These are phyloP conservation scores for Curvularia eragrostidis DNA, from an alignment of 2,329 filamentous ascomycete genomes.

Conservation along the genomic window DNA sequence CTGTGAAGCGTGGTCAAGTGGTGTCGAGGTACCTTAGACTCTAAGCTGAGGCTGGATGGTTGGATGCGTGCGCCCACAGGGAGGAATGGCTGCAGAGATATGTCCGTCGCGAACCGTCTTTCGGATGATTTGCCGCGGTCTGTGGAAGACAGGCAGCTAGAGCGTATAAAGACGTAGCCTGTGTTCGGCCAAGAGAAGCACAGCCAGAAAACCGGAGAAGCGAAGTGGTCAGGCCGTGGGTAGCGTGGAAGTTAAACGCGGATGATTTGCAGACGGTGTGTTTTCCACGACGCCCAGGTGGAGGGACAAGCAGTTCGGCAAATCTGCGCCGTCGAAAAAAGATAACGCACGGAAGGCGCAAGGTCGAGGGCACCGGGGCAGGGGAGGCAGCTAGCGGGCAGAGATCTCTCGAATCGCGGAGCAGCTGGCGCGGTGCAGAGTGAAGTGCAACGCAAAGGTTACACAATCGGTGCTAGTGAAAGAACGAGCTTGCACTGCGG, in stretches of 20 bases:
- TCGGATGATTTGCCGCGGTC: slow-evolving; percentile 49
- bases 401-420: slow-evolving; percentile 46
- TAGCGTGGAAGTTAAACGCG: slow-evolving; percentile 57
- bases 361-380: slow-evolving; percentile 41
- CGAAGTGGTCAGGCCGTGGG: slow-evolving; percentile 45
- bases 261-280: slow-evolving; percentile 58
- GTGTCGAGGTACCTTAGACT: slow-evolving; percentile 42
- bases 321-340: slow-evolving; percentile 48
- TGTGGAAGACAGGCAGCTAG: slow-evolving; percentile 36
- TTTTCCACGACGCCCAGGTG: slow-evolving; percentile 46
- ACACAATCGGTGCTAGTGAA: slow-evolving; percentile 46
- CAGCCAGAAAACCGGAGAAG: slow-evolving; percentile 48
- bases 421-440: slow-evolving; percentile 41
- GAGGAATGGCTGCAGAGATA: slow-evolving; percentile 58
- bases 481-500: slow-evolving; percentile 40
- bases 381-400: slow-evolving; percentile 32
- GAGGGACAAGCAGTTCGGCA: slow-evolving; percentile 50
- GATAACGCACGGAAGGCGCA: slow-evolving; percentile 51
- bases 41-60: slow-evolving; percentile 48
- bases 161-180: slow-evolving; percentile 34
- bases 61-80: slow-evolving; percentile 47
- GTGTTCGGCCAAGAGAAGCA: slow-evolving; percentile 42
- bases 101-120: slow-evolving; percentile 51
- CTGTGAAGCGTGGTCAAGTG: slow-evolving; percentile 46
- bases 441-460: slow-evolving; percentile 46